phyloP scores from a whole-genome alignment of 2,329 filamentous ascomycete genomes.

The Monosporascus sp. region DNA sequence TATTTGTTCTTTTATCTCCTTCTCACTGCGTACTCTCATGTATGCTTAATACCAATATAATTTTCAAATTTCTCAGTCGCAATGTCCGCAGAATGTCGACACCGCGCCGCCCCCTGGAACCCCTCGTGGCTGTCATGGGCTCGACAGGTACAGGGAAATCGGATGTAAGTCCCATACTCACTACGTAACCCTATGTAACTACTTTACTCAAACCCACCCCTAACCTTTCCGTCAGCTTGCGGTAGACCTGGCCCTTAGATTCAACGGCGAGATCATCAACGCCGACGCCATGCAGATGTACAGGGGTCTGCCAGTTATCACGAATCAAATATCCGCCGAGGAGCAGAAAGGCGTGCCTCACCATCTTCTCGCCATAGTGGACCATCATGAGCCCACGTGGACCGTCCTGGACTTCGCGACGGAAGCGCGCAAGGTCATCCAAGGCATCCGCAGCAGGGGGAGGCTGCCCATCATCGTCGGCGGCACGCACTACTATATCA shows the following conservation, averaged over 20 bases:
- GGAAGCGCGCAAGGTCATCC: conserved; percentile 63
- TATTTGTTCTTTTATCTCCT: background rate
- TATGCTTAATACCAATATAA: background rate
- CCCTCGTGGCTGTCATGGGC: conserved; percentile 77
- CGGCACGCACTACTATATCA: conserved; percentile 92
- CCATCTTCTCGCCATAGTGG: conserved; percentile 78
- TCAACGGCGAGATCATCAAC: conserved; percentile 93
- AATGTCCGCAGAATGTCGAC: conserved; percentile 33
- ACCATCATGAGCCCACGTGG: conserved; percentile 75
- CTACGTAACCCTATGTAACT: conserved; percentile 7
- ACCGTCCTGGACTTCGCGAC: conserved; percentile 71
- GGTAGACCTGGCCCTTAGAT: conserved; percentile 75
- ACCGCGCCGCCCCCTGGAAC: conserved; percentile 39
- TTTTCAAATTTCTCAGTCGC: conserved; percentile 9
- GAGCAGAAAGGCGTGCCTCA: conserved; percentile 80
- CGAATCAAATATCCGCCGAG: conserved; percentile 76
- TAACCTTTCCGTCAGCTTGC: conserved; percentile 59
- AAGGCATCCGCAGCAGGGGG: conserved; percentile 71
- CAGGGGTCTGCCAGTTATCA: conserved; percentile 83
- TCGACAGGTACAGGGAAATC: conserved; percentile 78
- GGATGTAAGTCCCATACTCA: conserved; percentile 28
- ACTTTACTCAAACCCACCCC: background rate
- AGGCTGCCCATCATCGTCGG: conserved; percentile 87
- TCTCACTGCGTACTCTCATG: background rate
- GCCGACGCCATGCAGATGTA: conserved; percentile 99